Percentiles rank a stretch among this genome's conserved stretches.
phyloP scores from a whole-genome alignment of 495 filamentous ascomycete genomes.

The Trichoderma parareesei region DNA sequence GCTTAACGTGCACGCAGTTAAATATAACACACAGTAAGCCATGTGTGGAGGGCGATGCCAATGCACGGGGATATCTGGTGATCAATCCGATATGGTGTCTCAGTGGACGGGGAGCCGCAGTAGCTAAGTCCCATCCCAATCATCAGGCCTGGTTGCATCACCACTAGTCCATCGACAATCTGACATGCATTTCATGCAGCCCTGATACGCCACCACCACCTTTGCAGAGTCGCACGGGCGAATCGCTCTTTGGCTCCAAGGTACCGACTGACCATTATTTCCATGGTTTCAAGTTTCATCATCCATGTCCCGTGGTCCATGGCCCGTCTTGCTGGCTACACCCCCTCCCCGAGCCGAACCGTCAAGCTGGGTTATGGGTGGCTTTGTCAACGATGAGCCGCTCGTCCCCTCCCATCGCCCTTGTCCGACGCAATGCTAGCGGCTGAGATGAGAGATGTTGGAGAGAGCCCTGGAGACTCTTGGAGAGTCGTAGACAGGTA shows the following conservation, averaged over 20 bases:
- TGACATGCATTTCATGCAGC: neutral
- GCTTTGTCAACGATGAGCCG: neutral
- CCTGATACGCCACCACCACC: neutral
- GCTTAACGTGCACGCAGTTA: neutral
- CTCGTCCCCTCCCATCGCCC: neutral
- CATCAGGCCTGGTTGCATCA: neutral
- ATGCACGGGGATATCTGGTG: neutral
- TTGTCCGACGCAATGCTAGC: neutral
- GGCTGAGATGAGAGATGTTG: neutral
- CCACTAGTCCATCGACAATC: constrained; percentile 4
- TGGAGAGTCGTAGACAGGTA: neutral
- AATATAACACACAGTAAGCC: neutral
- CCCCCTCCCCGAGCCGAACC: neutral
- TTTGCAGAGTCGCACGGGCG: neutral
- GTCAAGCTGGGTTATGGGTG: neutral
- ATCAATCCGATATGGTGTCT: neutral
- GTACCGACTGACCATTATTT: neutral
- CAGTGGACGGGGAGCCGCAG: neutral
- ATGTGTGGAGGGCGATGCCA: neutral
- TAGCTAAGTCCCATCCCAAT: neutral
- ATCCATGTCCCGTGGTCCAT: neutral
- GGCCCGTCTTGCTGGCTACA: neutral
- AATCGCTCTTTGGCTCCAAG: neutral
- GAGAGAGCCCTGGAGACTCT: no score
- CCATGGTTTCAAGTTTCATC: neutral